Evolutionary conservation across 441 rosid species (phyloP), one percentile per base, ranked within the genome.

Genomic region (Gossypium schwendimanii): DNA sequence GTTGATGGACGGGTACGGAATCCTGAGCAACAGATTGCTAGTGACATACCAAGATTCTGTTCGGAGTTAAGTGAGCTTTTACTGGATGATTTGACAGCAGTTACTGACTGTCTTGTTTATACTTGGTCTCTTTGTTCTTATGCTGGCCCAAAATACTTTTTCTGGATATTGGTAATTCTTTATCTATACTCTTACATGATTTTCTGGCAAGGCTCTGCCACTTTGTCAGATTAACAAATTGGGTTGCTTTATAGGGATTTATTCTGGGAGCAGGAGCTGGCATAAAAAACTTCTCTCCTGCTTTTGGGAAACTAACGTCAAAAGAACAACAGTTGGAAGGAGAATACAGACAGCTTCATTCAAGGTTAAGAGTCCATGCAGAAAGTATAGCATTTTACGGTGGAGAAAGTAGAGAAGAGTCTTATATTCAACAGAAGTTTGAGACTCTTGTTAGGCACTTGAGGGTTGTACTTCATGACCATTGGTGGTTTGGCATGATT

Each of bases 401-500:
- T 45, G 99, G 99, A 74, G 99, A 92, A 87, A 76, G 44, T 12
- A 89, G 93, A 77, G 99, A 96, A 81, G 97, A 88, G 77, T 89
- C 85, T 80, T 97, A 96, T 80, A 94, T 96, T 82, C 91, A 90
- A 81, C 83, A 87, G 80, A 96, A 92, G 81, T 96, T 96, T 86
- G 87, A 73, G 83, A 80, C 82, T 77, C 93, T 96, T 39, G 81
- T 89, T 77, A 79, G 81, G 71, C 99, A 96, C 81, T 77, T 94
- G 89, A 82, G 89, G 41, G 70, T 58, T 33, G 99, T 96, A 69
- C 93, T 88, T 80, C 94, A 88, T 71, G 95, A 96, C 18, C 94
- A 94, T 76, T 96, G 99, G 99, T 96, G 99, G 99, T 96, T 96
- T 82, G 99, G 98, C 82, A 96, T 96, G 98, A 89, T 96, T 80